Percentiles rank a stretch among this genome's conserved stretches.
phyloP scores from a whole-genome alignment of 352 stramenopile species.

The Phytopythium cucurbitacearum region DNA sequence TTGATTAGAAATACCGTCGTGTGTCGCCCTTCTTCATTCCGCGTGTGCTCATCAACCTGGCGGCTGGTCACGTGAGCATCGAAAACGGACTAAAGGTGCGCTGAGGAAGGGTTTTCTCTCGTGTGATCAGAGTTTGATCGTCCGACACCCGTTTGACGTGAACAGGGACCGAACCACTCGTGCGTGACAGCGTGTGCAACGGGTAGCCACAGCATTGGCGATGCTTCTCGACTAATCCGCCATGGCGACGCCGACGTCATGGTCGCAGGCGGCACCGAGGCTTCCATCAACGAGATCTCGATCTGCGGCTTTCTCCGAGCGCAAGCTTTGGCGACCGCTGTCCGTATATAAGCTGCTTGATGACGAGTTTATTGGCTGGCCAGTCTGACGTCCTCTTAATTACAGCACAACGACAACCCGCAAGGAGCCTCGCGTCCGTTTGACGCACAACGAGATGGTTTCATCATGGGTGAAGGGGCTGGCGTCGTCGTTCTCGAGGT shows the following conservation, averaged over 20 bases:
- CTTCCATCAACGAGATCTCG: conserved; percentile 91
- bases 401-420: conserved; percentile 92
- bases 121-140: not conserved
- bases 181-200: conserved; percentile 96
- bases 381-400: not conserved
- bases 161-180: conserved; percentile 94
- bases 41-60: conserved; percentile 91
- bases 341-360: conserved; percentile 9
- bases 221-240: conserved; percentile 90
- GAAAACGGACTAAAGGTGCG: conserved; percentile 83
- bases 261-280: conserved; percentile 95
- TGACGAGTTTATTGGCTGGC: not conserved
- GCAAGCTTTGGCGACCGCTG: conserved; percentile 92
- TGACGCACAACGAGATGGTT: conserved; percentile 93
- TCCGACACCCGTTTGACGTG: not conserved
- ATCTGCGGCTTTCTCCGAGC: conserved; percentile 94
- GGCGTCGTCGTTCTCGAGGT: conserved; percentile 67
- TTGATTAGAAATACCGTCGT: conserved; percentile 74
- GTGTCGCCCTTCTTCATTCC: conserved; percentile 94
- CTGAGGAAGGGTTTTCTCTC: not conserved
- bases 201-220: conserved; percentile 95
- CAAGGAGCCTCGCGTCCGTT: conserved; percentile 93
- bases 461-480: conserved; percentile 94
- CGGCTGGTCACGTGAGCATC: conserved; percentile 90
- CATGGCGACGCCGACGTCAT: conserved; percentile 92